phyloP scores from a whole-genome alignment of 306 rosid species.

The Morella rubra region DNA sequence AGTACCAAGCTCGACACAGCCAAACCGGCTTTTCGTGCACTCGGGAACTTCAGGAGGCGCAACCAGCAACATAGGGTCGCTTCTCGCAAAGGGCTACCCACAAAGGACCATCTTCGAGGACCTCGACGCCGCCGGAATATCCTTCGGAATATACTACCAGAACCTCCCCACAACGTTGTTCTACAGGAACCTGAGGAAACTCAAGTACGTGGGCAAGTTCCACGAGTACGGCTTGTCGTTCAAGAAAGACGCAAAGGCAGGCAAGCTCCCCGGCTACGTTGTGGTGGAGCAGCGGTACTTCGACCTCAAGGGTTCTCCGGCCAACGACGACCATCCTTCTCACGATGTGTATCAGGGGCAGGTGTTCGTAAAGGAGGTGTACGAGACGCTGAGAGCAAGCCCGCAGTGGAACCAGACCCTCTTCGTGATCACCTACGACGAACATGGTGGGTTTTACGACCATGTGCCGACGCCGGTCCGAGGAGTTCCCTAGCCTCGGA shows the following conservation, averaged over 20 bases:
- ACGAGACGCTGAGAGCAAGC: constrained; percentile 74
- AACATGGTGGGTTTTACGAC: constrained; percentile 87
- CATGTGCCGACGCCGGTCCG: constrained; percentile 72
- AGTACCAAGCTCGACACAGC: constrained; percentile 80
- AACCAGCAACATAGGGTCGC: constrained; percentile 61
- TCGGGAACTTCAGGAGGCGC: constrained; percentile 81
- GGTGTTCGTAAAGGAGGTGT: constrained; percentile 81
- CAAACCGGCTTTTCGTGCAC: constrained; percentile 80
- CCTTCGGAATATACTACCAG: constrained; percentile 81
- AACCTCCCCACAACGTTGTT: constrained; percentile 72
- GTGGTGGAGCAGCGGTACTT: constrained; percentile 86
- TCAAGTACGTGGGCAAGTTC: constrained; percentile 54
- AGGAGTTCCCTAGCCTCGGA: constrained; percentile 66
- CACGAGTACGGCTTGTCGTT: constrained; percentile 49
- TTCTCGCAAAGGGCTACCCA: constrained; percentile 59
- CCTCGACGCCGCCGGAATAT: constrained; percentile 46
- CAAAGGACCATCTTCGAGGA: constrained; percentile 75
- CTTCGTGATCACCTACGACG: constrained; percentile 75
- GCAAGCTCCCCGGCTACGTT: constrained; percentile 57
- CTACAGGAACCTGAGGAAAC: constrained; percentile 63
- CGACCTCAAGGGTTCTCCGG: constrained; percentile 49
- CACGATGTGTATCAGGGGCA: constrained; percentile 87
- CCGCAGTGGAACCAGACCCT: constrained; percentile 88
- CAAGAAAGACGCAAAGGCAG: constrained; percentile 49
- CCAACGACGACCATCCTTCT: constrained; percentile 90